These are phyloP conservation scores for Botrytis aclada DNA, from an alignment of 2,329 filamentous ascomycete species.

Conservation along the genomic window DNA sequence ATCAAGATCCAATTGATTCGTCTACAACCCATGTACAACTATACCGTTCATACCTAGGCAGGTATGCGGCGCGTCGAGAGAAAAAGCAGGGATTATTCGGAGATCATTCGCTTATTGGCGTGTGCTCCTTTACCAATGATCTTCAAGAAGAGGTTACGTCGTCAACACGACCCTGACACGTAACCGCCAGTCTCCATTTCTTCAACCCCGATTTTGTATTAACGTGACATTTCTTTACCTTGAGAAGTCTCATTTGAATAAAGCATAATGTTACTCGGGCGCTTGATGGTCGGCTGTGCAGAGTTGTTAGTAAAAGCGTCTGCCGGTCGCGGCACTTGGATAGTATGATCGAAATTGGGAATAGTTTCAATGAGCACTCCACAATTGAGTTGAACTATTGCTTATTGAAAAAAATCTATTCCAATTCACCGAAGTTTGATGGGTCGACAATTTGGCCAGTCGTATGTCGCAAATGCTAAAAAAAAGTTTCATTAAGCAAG, in stretches of 20 bases:
- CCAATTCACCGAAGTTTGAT: neutral
- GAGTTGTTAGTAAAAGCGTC: slow-evolving; percentile 24
- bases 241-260: neutral
- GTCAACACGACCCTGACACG: slow-evolving; percentile 36
- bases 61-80: slow-evolving; percentile 31
- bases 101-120: slow-evolving; percentile 26
- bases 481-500: slow-evolving; percentile 27
- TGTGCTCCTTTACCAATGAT: slow-evolving; percentile 29
- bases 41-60: slow-evolving; percentile 13
- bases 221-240: neutral
- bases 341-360: neutral
- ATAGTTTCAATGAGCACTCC: slow-evolving; percentile 1
- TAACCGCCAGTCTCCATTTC: slow-evolving; percentile 26
- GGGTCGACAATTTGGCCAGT: slow-evolving; percentile 13
- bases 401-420: slow-evolving; percentile 1
- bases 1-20: slow-evolving; percentile 2
- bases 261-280: slow-evolving; percentile 16
- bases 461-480: neutral
- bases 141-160: slow-evolving; percentile 16
- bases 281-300: slow-evolving; percentile 34
- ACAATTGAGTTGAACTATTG: slow-evolving; percentile 9
- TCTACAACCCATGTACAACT: slow-evolving; percentile 19
- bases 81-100: slow-evolving; percentile 3
- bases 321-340: slow-evolving; percentile 24
- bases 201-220: neutral